A percentile compares a stretch with the other conserved stretches of the same genome.
Evolutionary conservation across 139 green algal genomes (phyloP).

Genomic region (Haematococcus lacustris): DNA sequence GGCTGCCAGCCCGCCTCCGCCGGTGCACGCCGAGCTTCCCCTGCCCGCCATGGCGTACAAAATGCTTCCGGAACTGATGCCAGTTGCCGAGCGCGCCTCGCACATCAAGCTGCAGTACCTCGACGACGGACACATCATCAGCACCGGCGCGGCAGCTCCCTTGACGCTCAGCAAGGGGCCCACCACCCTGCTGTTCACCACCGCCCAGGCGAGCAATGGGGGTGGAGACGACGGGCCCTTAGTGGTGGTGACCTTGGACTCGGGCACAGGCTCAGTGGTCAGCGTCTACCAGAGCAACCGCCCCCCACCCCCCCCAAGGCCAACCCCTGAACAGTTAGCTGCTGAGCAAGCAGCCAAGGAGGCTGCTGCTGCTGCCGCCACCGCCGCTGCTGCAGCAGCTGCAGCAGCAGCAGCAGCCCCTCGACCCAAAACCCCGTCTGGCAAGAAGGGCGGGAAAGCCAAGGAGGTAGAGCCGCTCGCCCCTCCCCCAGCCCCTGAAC

Average conservation of each 20-base stretch:
- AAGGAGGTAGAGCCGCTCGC: not conserved
- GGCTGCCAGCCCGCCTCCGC: too few species aligned
- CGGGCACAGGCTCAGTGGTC: not conserved
- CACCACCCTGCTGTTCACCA: not conserved
- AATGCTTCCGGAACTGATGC: constrained; percentile 6
- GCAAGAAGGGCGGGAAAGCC: not conserved
- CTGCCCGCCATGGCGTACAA: constrained; percentile 12
- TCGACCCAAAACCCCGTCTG: not conserved
- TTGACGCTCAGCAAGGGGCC: constrained; percentile 1
- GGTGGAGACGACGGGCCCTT: constrained; percentile 1
- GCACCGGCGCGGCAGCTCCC: not conserved
- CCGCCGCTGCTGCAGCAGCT: not conserved
- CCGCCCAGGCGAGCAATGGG: not conserved
- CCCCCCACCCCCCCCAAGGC: not conserved
- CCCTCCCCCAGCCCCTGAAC: not conserved
- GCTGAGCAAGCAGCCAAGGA: constrained; percentile 1
- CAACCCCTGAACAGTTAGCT: not conserved
- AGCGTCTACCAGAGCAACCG: constrained; percentile 6
- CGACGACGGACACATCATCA: not conserved
- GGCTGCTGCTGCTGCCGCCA: not conserved
- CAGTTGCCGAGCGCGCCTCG: not conserved
- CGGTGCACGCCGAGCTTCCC: constrained; percentile 3
- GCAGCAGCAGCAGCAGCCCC: not conserved
- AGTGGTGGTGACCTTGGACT: constrained; percentile 15
- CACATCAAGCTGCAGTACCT: constrained; percentile 2